Conservation (phyloP, 495 filamentous ascomycete genomes). For the Parathielavia hyrcaniae region DNA sequence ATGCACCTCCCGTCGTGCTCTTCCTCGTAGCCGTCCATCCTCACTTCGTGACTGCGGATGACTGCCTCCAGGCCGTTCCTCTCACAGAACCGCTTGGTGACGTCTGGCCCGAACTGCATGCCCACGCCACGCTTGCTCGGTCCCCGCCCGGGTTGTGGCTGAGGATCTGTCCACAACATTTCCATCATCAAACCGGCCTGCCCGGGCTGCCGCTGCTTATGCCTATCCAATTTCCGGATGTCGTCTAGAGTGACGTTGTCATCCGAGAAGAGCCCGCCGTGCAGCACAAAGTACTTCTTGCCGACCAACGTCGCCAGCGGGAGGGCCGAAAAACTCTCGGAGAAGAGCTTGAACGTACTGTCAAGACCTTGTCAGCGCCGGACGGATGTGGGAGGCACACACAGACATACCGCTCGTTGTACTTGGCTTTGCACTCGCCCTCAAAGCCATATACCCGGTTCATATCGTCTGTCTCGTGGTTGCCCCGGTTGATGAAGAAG, state of each 20-base stretch:
- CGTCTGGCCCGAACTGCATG: conserved; percentile 91
- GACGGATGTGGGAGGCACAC: background rate
- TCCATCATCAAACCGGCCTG: conserved; percentile 99
- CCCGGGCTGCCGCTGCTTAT: conserved; percentile 91
- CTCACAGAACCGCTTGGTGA: conserved; percentile 96
- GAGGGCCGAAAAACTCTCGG: conserved; percentile 92
- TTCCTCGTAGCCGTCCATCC: conserved; percentile 96
- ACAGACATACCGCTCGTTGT: conserved; percentile 64
- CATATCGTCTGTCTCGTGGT: conserved; percentile 99
- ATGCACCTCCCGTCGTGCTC: conserved; percentile 96
- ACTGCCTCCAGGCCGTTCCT: conserved; percentile 89
- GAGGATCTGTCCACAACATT: conserved; percentile 99
- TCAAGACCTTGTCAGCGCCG: conserved; percentile 20
- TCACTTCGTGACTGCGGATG: conserved; percentile 94
- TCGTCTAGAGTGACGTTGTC: conserved; percentile 90
- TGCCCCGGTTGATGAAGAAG: conserved; percentile 96
- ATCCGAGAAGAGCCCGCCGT: conserved; percentile 96
- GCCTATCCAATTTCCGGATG: conserved; percentile 84
- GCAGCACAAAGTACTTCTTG: conserved; percentile 83
- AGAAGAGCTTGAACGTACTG: conserved; percentile 89
- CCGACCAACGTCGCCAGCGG: conserved; percentile 91
- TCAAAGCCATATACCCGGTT: conserved; percentile 98
- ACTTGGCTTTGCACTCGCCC: conserved; percentile 96
- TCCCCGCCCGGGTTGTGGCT: conserved; percentile 73
- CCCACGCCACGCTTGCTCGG: conserved; percentile 97